phyloP scores from a whole-genome alignment of 768 basidiomycete genomes.

The Rhizopogon rudus region DNA sequence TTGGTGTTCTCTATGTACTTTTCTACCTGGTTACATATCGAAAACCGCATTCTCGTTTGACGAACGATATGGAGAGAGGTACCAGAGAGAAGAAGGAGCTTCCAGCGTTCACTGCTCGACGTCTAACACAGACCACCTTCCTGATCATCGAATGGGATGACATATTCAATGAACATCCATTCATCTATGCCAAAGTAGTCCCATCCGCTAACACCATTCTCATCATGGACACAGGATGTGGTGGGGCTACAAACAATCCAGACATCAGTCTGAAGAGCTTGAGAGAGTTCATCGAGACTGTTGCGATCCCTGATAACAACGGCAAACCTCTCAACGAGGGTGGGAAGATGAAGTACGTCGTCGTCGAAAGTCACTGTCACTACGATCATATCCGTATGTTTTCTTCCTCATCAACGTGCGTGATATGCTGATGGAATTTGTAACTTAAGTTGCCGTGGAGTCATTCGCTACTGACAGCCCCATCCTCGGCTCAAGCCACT shows the following conservation, averaged over 20 bases:
- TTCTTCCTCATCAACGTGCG: neutral
- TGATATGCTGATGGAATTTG: neutral
- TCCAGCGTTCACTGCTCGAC: slow-evolving; percentile 30
- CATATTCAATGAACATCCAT: slow-evolving; percentile 45
- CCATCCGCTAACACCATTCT: slow-evolving; percentile 36
- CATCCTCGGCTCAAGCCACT: slow-evolving; percentile 45
- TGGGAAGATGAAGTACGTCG: slow-evolving; percentile 38
- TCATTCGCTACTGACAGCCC: slow-evolving; percentile 43
- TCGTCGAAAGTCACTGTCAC: slow-evolving; percentile 50
- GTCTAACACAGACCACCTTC: slow-evolving; percentile 32
- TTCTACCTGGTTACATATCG: slow-evolving; percentile 1
- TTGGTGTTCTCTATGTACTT: slow-evolving; percentile 2
- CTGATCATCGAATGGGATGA: slow-evolving; percentile 49
- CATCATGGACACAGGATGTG: slow-evolving; percentile 52
- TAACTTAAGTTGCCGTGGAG: slow-evolving; percentile 40
- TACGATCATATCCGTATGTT: slow-evolving; percentile 55
- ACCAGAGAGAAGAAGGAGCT: neutral
- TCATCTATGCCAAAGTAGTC: slow-evolving; percentile 48
- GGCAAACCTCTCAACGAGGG: slow-evolving; percentile 39
- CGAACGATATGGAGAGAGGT: slow-evolving; percentile 11
- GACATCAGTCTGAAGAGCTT: slow-evolving; percentile 37
- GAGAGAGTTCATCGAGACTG: slow-evolving; percentile 45
- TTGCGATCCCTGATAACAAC: slow-evolving; percentile 36
- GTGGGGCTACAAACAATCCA: slow-evolving; percentile 39
- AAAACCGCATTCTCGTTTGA: neutral